Base-by-base conservation (phyloP, 208 protist genomes). In the Acanthamoeba castellanii region DNA sequence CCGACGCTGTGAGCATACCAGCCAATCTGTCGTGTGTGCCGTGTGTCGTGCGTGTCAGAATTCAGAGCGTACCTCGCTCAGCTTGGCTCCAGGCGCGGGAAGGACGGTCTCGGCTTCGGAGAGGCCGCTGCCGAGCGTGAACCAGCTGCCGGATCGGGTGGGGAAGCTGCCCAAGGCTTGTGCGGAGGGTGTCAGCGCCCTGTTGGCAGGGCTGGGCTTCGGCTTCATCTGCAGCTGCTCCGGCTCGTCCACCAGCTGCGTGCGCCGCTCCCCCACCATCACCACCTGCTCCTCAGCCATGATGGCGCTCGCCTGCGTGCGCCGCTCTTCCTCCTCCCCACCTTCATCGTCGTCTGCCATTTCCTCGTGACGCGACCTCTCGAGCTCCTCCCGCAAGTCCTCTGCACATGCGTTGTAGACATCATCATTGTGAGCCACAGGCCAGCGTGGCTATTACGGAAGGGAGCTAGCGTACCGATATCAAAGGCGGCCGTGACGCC, bases 61-160 rank as follows among this genome's bases (percentile, higher is more conserved):
- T 22, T 37, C 22, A 74, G 66, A 74, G 14, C 9, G 76, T 57
- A 85, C 76, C 45, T 85, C 76, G 20, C 13, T 45, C 27, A 76
- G 32, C 68, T 76, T 76, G 76, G 45, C 18, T 42, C 37, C 37
- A 13, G 34, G 45, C 57, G 27, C 42, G 6, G 76, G 34, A 13
- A 22, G 45, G 5, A 85, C n/a, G 45, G 22, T 34, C 76, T 85
- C 76, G 0, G 47, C 76, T 85, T 85, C 76, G 42, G 76, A 85
- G 16, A 59, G 76, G 57, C 13, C 47, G 45, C 45, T 85, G 47
- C 34, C 47, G 42, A 85, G 76, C 0, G 76, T 20, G 47, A 85
- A 85, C 76, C 76, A 85, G 76, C 76, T 85, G 47, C 30, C 76
- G 30, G 76, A 59, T 34, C 76, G 34, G 16, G 22, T 59, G 18